Base-by-base conservation (phyloP, 441 rosid species). In the Pelargonium australe region DNA sequence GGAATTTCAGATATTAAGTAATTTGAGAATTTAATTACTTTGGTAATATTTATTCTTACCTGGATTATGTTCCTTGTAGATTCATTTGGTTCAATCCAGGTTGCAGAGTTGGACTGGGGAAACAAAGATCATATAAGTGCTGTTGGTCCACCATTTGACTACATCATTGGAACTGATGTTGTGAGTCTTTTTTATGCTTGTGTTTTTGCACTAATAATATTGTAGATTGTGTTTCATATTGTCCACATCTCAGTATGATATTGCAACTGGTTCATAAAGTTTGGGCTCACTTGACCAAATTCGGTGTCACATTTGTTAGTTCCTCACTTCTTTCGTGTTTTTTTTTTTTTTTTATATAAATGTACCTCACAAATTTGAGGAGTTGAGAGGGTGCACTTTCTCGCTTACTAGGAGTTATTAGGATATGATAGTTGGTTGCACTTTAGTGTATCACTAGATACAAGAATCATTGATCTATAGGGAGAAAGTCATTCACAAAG, bases 51-150 rank as follows among this genome's bases (percentile, higher is more conserved):
- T 12, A 25, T 51, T 67, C 75, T 76, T 7, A 77, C 63, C 40
- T 28, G 57, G 65, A 7, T 41, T 69, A 60, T 51, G 40, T 51
- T 76, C 64, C 65, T 77, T 81, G 80, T 70, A 91, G 98, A 78
- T 76, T 85, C 93, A 20, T 91, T 89, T 81, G 97, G 98, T 72
- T 91, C 97, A 4, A 87, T 94, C 73, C 80, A 77, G 73, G 98
- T 82, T 67, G 88, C 85, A 57, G 93, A 91, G 68, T 84, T 94
- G 69, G 90, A 89, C 79, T 94, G 98, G 98, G 97, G 94, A 77
- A 88, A 91, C 58, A 76, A 82, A 70, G 86, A 85, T 68, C 97
- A 94, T 80, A 81, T 89, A 75, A 80, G 63, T 72, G 89, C 93
- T 8, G 85, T 87, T 70, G 76, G 71, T 74, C 93, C 95, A 13